A percentile compares a stretch with the other conserved stretches of the same genome.
These are phyloP conservation scores for Pholiota conissans DNA, from an alignment of 768 basidiomycete genomes.

Conservation along the genomic window DNA sequence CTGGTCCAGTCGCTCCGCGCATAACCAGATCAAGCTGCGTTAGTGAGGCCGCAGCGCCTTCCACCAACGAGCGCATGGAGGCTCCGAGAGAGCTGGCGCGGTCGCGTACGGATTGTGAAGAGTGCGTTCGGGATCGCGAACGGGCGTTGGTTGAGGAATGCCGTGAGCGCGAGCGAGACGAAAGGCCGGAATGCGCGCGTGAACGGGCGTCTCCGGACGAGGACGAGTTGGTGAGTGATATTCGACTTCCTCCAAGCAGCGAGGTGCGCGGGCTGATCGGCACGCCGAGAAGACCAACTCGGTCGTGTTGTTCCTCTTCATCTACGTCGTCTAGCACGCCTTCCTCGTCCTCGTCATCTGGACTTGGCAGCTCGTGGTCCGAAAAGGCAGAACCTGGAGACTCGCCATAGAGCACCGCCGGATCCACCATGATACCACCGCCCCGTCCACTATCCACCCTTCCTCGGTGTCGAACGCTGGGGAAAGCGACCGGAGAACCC, in stretches of 20 bases:
- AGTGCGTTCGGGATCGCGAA: conserved; percentile 38
- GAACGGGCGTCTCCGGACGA: conserved; percentile 28
- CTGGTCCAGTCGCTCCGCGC: conserved; percentile 24
- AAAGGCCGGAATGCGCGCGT: conserved; percentile 27
- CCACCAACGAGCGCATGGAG: conserved; percentile 62
- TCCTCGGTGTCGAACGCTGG: conserved; percentile 24
- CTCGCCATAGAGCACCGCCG: conserved; percentile 20
- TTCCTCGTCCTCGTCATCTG: conserved; percentile 20
- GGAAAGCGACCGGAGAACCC: conserved; percentile 27
- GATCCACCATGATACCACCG: conserved; percentile 19
- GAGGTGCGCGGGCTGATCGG: conserved; percentile 52
- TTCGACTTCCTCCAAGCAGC: conserved; percentile 35
- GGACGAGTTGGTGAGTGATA: conserved; percentile 26
- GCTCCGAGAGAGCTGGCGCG: conserved; percentile 46
- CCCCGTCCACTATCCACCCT: conserved; percentile 30
- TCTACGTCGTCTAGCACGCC: conserved; percentile 29
- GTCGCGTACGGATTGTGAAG: conserved; percentile 33
- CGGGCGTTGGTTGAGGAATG: conserved; percentile 35
- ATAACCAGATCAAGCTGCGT: conserved; percentile 56
- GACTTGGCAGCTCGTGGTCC: conserved; percentile 1
- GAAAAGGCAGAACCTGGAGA: conserved; percentile 10
- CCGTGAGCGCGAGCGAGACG: conserved; percentile 19
- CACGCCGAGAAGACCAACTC: conserved; percentile 30
- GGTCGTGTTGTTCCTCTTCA: conserved; percentile 27
- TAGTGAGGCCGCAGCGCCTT: conserved; percentile 60